phyloP scores from a whole-genome alignment of 495 filamentous ascomycete species.

The Amphirosellinia nigrospora region DNA sequence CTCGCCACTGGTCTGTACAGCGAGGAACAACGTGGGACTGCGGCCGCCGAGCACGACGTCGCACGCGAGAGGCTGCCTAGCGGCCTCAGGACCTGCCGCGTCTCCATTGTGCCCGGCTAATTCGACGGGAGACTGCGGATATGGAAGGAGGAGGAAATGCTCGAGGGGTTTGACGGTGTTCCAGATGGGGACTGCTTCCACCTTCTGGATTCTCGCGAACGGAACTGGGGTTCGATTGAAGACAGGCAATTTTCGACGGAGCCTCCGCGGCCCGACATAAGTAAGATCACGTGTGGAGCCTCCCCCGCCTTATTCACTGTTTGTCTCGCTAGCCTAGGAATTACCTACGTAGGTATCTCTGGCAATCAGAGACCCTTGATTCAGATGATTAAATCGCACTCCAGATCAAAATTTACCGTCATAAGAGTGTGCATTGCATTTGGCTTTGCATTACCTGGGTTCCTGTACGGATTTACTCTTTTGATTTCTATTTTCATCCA shows the following conservation, averaged over 20 bases:
- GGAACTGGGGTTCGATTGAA: neutral
- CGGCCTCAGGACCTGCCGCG: conserved; percentile 35
- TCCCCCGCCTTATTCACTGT: no score
- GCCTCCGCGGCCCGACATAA: conserved; percentile 16
- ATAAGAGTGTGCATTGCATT: neutral
- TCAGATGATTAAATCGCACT: neutral
- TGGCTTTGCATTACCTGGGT: neutral
- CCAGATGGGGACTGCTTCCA: conserved; percentile 5
- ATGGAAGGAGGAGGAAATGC: neutral
- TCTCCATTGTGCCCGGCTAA: conserved; percentile 35
- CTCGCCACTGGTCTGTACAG: conserved; percentile 65
- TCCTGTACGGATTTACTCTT: neutral
- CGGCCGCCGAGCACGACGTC: conserved; percentile 52
- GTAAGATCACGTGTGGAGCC: neutral
- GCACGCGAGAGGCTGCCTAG: conserved; percentile 33
- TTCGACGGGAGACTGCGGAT: neutral
- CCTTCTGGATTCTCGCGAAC: conserved; percentile 9
- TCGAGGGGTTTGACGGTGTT: neutral
- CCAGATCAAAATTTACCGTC: neutral
- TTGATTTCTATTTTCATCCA: neutral
- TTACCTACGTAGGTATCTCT: neutral
- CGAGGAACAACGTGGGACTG: conserved; percentile 65
- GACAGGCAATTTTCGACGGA: conserved; percentile 22
- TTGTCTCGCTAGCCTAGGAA: neutral
- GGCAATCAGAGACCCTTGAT: neutral